Conservation (phyloP, 2,329 filamentous ascomycete species). For the Nigrograna mackinnonii region DNA sequence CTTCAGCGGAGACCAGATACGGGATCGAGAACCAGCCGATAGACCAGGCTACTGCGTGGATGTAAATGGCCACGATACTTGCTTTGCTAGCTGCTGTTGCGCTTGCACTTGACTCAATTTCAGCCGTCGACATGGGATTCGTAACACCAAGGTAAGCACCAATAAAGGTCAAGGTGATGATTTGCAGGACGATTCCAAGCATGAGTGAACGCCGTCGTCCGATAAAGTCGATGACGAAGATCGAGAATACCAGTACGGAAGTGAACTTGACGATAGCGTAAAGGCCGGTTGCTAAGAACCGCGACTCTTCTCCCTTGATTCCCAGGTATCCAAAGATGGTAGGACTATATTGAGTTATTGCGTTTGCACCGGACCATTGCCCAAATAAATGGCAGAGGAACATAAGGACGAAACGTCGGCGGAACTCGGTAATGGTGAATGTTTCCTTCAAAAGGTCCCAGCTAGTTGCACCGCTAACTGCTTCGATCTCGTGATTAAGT, state of each 20-base stretch:
- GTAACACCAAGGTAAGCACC: slow-evolving; percentile 34
- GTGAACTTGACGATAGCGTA: slow-evolving; percentile 17
- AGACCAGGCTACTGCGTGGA: slow-evolving; percentile 50
- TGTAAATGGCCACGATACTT: slow-evolving; percentile 49
- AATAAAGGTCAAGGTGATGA: slow-evolving; percentile 32
- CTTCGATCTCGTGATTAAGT: slow-evolving; percentile 40
- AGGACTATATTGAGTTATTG: slow-evolving; percentile 16
- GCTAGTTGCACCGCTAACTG: slow-evolving; percentile 31
- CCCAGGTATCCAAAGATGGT: slow-evolving; percentile 17
- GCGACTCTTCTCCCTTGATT: slow-evolving; percentile 10
- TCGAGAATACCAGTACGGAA: slow-evolving; percentile 27
- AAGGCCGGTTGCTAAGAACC: slow-evolving; percentile 14
- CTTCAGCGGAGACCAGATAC: slow-evolving; percentile 51
- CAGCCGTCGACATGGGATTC: slow-evolving; percentile 15
- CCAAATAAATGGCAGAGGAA: slow-evolving; percentile 13
- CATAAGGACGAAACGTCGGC: slow-evolving; percentile 18
- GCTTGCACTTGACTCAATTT: slow-evolving; percentile 11
- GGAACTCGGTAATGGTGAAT: slow-evolving; percentile 24
- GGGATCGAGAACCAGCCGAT: slow-evolving; percentile 54
- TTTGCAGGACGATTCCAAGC: slow-evolving; percentile 37
- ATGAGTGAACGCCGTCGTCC: slow-evolving; percentile 36
- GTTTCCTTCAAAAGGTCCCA: slow-evolving; percentile 41
- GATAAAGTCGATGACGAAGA: slow-evolving; percentile 27
- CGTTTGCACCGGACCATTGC: slow-evolving; percentile 17
- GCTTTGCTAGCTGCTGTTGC: slow-evolving; percentile 36